Conservation (phyloP, 495 filamentous ascomycete species). For the Talaromyces stipitatus region DNA sequence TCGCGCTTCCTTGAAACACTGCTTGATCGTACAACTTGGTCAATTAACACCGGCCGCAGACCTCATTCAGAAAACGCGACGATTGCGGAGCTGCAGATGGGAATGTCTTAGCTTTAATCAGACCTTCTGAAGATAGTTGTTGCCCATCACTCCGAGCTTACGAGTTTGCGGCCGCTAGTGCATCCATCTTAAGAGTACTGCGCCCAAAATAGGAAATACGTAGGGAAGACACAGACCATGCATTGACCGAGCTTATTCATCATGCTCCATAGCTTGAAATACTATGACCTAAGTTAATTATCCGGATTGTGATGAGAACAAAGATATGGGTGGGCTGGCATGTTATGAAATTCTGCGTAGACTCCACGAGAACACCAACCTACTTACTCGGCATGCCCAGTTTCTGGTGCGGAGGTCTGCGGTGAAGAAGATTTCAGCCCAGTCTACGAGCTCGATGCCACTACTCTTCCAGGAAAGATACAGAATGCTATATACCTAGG, state of each 20-base stretch:
- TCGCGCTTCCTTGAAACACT: neutral
- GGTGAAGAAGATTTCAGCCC: neutral
- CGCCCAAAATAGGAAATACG: neutral
- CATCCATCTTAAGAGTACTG: neutral
- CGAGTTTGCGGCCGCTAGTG: neutral
- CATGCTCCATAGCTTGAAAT: neutral
- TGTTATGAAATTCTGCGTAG: neutral
- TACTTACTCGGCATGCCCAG: neutral
- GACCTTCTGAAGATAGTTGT: neutral
- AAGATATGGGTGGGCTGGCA: neutral
- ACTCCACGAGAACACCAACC: neutral
- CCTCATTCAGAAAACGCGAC: neutral
- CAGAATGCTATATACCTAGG: no score
- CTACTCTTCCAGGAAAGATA: neutral
- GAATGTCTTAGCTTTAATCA: neutral
- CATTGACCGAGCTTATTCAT: neutral
- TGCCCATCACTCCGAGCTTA: neutral
- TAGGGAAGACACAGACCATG: neutral
- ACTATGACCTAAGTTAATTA: neutral
- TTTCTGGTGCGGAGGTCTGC: neutral
- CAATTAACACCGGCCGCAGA: neutral
- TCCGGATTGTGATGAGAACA: neutral
- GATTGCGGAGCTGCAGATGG: neutral
- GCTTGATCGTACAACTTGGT: neutral
- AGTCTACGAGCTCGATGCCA: neutral